Evolutionary conservation across 1,284 basidiomycete species (phyloP), one percentile per base, ranked within the genome.

Genomic region (Cutaneotrichosporon arboriforme): DNA sequence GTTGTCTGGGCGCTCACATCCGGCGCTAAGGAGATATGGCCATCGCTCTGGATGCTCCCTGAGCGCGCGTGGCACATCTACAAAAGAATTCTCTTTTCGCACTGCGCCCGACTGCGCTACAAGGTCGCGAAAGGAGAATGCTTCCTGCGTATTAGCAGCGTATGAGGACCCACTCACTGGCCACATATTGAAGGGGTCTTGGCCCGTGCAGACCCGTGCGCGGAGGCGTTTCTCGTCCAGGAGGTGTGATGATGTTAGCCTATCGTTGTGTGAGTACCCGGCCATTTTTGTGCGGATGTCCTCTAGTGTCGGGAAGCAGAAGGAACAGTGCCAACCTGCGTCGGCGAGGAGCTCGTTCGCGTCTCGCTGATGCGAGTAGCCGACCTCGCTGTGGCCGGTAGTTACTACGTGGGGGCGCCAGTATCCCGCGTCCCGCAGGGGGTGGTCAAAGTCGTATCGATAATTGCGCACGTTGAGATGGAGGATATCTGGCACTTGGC

Each of bases 401-500:
- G n/a, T n/a, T n/a, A n/a, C n/a, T 3, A 42, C 20, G n/a, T 53
- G 47, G 1, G 63, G 78, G 23, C 82, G 77, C 82, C 81, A 84
- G 62, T 80, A 80, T 51, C n/a, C n/a, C n/a, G 47, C 46, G 45
- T 64, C 65, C 23, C 18, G 41, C 15, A 82, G 65, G 51, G 78
- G 79, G 78, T 81, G 84, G 68, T 84, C 81, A 63, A 84, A 84
- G 68, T 79, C 80, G 69, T 86, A 86, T 34, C 84, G 62, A 66
- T 81, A 86, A 62, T 84, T 82, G 38, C 80, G 79, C 57, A 86
- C 73, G 59, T 84, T 81, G 3, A 87, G 78, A 61, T 86, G 85
- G 15, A 87, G 73, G 4, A 79, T 76, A 17, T 68, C 57, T 3
- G 80, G 80, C 8, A 5, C 23, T 17, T 51, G 40, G 67, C 85